Evolutionary conservation across 805 yeast genomes (phyloP).

Genomic region (Lipomyces spencermartinsiae): DNA sequence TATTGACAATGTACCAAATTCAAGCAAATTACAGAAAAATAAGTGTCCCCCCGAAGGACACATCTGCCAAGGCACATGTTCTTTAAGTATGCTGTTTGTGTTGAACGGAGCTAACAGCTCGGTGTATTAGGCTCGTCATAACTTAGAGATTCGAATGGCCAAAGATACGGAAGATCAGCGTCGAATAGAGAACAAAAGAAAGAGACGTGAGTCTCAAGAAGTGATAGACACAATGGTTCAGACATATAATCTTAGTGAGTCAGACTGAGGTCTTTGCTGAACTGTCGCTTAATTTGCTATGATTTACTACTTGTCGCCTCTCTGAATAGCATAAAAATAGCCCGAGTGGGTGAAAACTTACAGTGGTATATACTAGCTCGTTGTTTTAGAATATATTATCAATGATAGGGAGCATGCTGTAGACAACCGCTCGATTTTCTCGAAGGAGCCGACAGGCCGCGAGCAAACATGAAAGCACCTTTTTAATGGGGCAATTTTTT

Average conservation of each 20-base stretch:
- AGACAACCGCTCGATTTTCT: conserved; percentile 1
- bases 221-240: neutral
- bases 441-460: neutral
- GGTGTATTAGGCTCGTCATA: neutral
- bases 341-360: too few relatives aligned
- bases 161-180: neutral
- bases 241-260: neutral
- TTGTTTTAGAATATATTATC: neutral
- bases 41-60: conserved; percentile 5
- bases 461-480: neutral
- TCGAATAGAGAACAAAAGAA: neutral
- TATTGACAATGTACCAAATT: neutral
- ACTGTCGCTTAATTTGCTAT: conserved; percentile 1
- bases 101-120: neutral
- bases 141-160: conserved; percentile 1
- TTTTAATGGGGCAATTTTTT: neutral
- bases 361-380: neutral
- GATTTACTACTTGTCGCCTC: neutral
- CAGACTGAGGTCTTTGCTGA: neutral
- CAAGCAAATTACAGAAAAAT: neutral
- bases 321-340: neutral
- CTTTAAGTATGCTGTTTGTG: neutral
- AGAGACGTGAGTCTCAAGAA: neutral
- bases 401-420: neutral
- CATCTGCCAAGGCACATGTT: neutral